Evolutionary conservation across 2,329 filamentous ascomycete genomes (phyloP), one percentile per base, ranked within the genome.

Genomic region (Stagonosporopsis cucurbitacearum): DNA sequence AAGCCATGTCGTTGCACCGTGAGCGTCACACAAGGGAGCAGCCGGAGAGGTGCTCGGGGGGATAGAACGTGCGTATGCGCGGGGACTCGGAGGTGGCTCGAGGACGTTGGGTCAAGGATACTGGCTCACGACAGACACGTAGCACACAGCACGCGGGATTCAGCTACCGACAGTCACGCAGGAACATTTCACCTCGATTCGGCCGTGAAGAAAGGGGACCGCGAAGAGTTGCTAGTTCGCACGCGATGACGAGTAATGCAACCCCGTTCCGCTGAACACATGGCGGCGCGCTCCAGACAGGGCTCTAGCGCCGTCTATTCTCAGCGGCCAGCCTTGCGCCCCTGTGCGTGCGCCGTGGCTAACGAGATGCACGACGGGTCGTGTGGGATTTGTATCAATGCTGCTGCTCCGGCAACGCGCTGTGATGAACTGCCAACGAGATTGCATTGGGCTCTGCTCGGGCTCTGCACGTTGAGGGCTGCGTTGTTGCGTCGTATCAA

Each of bases 1-100:
- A 83, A 53, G 90, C 84, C 90, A 93, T 95, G 59, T 50, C 48
- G 39, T 54, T 20, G 37, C 48, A 37, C 43, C 37, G 42, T 48
- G 48, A 44, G 54, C 33, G 54, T 57, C 49, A 41, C 49, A 48
- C 49, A 52, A 46, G 43, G 48, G 40, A 22, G 42, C 47, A 33
- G 26, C 40, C 48, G 39, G 47, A 52, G 54, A 43, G 28, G 36
- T 45, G 40, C 42, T 33, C 44, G 44, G 32, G 20, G 54, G 32
- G 37, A 39, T 47, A 47, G 54, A 57, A 56, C 53, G 53, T 56
- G 53, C 54, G 54, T 51, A 40, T 26, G 33, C 41, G 48, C 44
- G 48, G 48, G 43, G 48, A 22, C 46, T 55, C 45, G 45, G 40
- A 45, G 45, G 46, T 40, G 54, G 36, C 50, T 52, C 42, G 41